Percentiles rank a stretch among this genome's conserved stretches.
These are phyloP conservation scores for Pseudophaeomoniella oleicola DNA, from an alignment of 2,329 filamentous ascomycete genomes.

Conservation along the genomic window DNA sequence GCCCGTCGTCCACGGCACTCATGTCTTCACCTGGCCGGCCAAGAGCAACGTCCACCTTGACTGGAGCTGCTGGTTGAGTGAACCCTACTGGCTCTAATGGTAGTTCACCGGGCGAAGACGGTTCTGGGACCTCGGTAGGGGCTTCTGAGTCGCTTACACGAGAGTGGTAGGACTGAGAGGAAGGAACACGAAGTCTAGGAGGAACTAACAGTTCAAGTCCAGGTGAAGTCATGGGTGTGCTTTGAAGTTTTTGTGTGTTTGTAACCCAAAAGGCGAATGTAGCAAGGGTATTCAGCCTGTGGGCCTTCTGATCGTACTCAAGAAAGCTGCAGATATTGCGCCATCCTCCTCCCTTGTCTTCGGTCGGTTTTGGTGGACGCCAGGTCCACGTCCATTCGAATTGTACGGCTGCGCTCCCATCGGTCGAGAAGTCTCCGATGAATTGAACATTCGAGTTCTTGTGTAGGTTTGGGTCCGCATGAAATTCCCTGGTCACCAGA, in stretches of 20 bases:
- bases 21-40: constrained; percentile 76
- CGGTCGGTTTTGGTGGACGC: constrained; percentile 68
- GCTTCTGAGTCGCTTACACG: constrained; percentile 59
- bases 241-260: constrained; percentile 36
- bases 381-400: constrained; percentile 97
- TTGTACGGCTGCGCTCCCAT: constrained; percentile 66
- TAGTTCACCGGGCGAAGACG: constrained; percentile 15
- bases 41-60: constrained; percentile 79
- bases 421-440: constrained; percentile 81
- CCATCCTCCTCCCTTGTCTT: constrained; percentile 85
- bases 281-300: constrained; percentile 73
- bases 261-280: constrained; percentile 94
- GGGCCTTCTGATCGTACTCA: constrained; percentile 88
- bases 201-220: constrained; percentile 60
- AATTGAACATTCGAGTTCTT: constrained; percentile 93
- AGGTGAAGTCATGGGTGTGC: constrained; percentile 53
- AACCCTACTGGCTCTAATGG: constrained; percentile 7
- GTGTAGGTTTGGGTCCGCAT: constrained; percentile 91
- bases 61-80: constrained; percentile 14
- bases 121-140: constrained; percentile 18
- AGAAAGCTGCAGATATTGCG: constrained; percentile 94
- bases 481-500: constrained; percentile 85
- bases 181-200: constrained; percentile 68
- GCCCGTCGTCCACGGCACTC: constrained; percentile 76
- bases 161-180: constrained; percentile 72